phyloP scores from a whole-genome alignment of 352 stramenopile species.

The Phytophthora rubi region DNA sequence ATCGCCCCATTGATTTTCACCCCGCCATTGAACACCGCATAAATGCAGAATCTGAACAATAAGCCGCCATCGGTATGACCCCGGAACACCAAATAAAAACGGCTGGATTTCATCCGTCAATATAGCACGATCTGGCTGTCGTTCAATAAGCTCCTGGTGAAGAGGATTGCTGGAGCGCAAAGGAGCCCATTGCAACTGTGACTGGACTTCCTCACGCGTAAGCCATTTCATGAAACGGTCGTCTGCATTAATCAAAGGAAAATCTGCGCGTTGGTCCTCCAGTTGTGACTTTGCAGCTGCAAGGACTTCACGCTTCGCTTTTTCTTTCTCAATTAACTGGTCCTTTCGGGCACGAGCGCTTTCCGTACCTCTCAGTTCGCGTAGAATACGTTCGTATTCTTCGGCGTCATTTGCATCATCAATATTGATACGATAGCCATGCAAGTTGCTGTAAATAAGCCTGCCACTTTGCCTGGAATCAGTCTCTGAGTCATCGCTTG shows the following conservation, averaged over 20 bases:
- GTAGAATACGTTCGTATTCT: conserved; percentile 81
- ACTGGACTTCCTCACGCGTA: conserved; percentile 40
- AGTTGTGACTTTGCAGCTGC: conserved; percentile 32
- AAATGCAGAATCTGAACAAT: conserved; percentile 52
- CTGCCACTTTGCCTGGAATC: conserved; percentile 18
- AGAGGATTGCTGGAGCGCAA: conserved; percentile 48
- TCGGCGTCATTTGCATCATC: conserved; percentile 62
- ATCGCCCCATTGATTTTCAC: conserved; percentile 27
- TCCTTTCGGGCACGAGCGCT: conserved; percentile 39
- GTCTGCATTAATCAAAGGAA: conserved; percentile 29
- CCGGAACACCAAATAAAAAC: conserved; percentile 70
- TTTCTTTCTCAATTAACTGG: conserved; percentile 33
- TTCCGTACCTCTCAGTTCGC: conserved; percentile 66
- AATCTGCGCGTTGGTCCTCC: conserved; percentile 70
- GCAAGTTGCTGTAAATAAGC: conserved; percentile 82
- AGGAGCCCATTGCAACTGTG: conserved; percentile 62
- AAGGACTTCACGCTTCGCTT: conserved; percentile 37
- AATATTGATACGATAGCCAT: conserved; percentile 77
- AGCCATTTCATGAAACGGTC: conserved; percentile 64
- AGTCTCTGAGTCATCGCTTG: conserved; percentile 18
- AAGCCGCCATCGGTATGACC: conserved; percentile 36
- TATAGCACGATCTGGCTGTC: conserved; percentile 65
- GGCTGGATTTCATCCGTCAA: conserved; percentile 81
- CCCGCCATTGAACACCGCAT: conserved; percentile 48
- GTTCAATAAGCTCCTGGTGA: conserved; percentile 63